Base-by-base conservation (phyloP, 306 rosid genomes). In the Rosa persica region DNA sequence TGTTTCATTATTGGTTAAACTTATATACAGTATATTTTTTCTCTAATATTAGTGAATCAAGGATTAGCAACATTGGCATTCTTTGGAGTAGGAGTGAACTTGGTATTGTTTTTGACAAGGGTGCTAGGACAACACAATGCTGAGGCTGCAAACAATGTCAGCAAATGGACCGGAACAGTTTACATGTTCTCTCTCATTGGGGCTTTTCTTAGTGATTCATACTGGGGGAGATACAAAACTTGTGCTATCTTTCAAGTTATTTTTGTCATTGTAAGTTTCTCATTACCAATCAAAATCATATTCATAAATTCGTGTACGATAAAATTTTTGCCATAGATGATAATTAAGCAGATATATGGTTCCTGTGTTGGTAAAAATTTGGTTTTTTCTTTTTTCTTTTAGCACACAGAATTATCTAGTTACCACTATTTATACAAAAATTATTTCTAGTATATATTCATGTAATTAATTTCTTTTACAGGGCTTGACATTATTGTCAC, bases 111-210 rank as follows among this genome's bases (percentile, higher is more conserved):
- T 76, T 69, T 93, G 80, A 93, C 96, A 0, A 78, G 94, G 71
- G 96, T 93, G 20, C 16, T 93, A 82, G 93, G 90, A 8, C 93
- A 93, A 80, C 90, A 93, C 79, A 93, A 93, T 20, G 98, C 98
- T 0, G 86, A 78, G 5, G 98, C 98, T 0, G 98, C 96, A 7
- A 93, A 93, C 70, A 85, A 81, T 12, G 97, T 92, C 5, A 92
- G 97, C 92, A 89, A 88, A 74, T 92, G 94, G 97, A 89, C 94
- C 0, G 97, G 97, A 3, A 90, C 92, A 0, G 97, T 90, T 46
- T 90, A 93, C 86, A 70, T 93, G 3, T 93, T 88, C 83, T 93
- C 96, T 65, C 94, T 93, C 68, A 84, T 93, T 39, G 97, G 97
- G 16, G 97, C 97, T 17, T 89, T 93, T 85, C 96, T 93, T 0